Conservation (phyloP, 1,139 yeast species). For the Hyphopichia buzzinii region DNA sequence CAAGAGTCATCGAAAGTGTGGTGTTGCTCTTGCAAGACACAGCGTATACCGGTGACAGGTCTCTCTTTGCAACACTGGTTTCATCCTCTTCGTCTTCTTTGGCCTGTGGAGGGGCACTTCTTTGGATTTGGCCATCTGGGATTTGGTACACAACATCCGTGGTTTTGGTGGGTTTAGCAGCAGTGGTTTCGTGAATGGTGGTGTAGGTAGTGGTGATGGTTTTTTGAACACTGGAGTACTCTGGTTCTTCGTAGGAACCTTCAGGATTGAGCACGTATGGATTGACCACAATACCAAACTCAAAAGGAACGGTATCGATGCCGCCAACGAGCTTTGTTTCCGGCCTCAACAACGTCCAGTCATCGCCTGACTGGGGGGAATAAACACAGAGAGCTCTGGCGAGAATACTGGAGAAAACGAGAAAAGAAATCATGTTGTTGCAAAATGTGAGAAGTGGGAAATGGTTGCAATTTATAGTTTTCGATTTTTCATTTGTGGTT, state of each 20-base stretch:
- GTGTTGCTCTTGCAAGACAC: conserved; percentile 34
- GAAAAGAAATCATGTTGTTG: background rate
- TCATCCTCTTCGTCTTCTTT: conserved; percentile 8
- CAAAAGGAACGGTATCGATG: conserved; percentile 25
- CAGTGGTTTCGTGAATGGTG: conserved; percentile 17
- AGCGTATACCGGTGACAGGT: conserved; percentile 27
- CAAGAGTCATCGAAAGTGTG: conserved; percentile 31
- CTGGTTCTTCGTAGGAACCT: conserved; percentile 15
- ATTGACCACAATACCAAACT: conserved; percentile 36
- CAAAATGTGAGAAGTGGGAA: too few relatives aligned
- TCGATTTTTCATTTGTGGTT: background rate
- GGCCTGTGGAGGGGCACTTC: conserved; percentile 7
- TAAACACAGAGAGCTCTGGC: conserved; percentile 13
- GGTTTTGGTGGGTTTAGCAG: conserved; percentile 24
- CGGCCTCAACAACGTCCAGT: conserved; percentile 35
- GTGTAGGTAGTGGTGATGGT: conserved; percentile 14
- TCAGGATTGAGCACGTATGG: conserved; percentile 18
- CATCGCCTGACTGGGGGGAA: conserved; percentile 32
- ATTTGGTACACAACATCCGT: conserved; percentile 25
- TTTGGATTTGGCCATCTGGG: conserved; percentile 33
- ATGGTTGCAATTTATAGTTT: too few relatives aligned
- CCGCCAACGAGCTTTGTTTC: conserved; percentile 17
- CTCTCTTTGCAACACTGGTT: conserved; percentile 7
- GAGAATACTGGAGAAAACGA: background rate
- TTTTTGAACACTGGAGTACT: conserved; percentile 12